These are phyloP conservation scores for Escallonia herrerae DNA, from an alignment of 129 eudicot species.

Conservation along the genomic window DNA sequence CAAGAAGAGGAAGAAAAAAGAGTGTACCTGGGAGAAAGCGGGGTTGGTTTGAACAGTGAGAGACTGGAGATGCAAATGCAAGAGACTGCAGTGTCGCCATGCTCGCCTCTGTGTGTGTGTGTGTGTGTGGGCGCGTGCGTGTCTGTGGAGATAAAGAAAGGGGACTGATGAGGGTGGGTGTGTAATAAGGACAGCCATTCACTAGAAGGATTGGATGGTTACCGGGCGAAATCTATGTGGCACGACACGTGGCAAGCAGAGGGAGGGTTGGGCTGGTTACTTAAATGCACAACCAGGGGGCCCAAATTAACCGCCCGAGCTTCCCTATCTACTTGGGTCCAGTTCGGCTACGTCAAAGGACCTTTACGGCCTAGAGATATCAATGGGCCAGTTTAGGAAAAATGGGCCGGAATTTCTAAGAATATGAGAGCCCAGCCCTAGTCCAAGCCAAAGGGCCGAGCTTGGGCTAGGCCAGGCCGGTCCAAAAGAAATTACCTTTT, in stretches of 20 bases:
- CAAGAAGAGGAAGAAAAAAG: neutral
- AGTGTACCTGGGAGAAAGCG: slow-evolving; percentile 45
- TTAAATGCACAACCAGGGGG: neutral
- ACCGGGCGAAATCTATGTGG: neutral
- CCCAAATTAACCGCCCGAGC: no score
- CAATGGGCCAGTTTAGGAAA: no score
- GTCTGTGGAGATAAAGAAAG: slow-evolving; percentile 4
- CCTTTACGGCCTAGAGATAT: no score
- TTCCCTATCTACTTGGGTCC: no score
- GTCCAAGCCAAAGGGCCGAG: no score
- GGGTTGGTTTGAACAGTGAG: slow-evolving; percentile 43
- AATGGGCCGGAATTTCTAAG: no score
- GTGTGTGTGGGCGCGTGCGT: slow-evolving; percentile 8
- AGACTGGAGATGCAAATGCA: slow-evolving; percentile 48
- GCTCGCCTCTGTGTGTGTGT: slow-evolving; percentile 24
- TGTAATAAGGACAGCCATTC: slow-evolving; percentile 48
- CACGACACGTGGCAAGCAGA: neutral
- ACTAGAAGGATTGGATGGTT: slow-evolving; percentile 6
- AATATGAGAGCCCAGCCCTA: no score
- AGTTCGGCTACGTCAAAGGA: no score
- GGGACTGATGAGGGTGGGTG: slow-evolving; percentile 12
- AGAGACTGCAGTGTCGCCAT: slow-evolving; percentile 66
- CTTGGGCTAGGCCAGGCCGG: no score
- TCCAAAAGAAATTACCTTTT: no score
- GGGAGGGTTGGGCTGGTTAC: neutral